Evolutionary conservation across 345 rosid species (phyloP).

Genomic region (Murraya koenigii): DNA sequence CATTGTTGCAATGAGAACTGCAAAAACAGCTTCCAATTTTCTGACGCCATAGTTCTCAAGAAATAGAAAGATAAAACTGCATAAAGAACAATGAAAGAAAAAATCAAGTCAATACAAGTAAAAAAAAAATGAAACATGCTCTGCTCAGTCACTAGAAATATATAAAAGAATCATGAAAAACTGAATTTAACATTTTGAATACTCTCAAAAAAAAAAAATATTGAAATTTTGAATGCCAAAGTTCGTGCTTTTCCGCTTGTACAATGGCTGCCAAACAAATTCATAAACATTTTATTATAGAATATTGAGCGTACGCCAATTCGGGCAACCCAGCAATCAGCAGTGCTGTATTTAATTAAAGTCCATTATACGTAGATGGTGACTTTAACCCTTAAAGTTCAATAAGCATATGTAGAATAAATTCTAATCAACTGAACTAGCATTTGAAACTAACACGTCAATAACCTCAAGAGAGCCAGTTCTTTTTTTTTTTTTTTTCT

Average conservation of each 20-base stretch:
- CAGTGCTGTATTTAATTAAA: background rate
- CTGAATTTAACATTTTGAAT: background rate
- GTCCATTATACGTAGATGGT: background rate
- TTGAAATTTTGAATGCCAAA: background rate
- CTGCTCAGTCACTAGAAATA: background rate
- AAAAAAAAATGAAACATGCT: background rate
- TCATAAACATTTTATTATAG: background rate
- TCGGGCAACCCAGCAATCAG: background rate
- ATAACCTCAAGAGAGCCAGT: background rate
- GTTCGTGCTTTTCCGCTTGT: background rate
- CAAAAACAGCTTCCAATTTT: slow-evolving; percentile 89
- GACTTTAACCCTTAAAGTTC: background rate
- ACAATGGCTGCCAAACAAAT: background rate
- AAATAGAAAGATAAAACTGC: slow-evolving; percentile 83
- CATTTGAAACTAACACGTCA: background rate
- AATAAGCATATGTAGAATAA: background rate
- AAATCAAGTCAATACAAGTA: background rate
- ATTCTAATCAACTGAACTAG: background rate
- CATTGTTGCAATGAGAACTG: slow-evolving; percentile 78
- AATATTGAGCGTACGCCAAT: background rate
- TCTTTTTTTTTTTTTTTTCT: background rate
- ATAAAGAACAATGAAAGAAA: slow-evolving; percentile 16
- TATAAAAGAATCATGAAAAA: background rate
- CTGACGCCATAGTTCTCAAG: slow-evolving; percentile 95
- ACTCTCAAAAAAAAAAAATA: background rate